A percentile compares a stretch with the other conserved stretches of the same genome.
Evolutionary conservation across 768 basidiomycete species (phyloP).

Genomic region (Boletus bicolor): DNA sequence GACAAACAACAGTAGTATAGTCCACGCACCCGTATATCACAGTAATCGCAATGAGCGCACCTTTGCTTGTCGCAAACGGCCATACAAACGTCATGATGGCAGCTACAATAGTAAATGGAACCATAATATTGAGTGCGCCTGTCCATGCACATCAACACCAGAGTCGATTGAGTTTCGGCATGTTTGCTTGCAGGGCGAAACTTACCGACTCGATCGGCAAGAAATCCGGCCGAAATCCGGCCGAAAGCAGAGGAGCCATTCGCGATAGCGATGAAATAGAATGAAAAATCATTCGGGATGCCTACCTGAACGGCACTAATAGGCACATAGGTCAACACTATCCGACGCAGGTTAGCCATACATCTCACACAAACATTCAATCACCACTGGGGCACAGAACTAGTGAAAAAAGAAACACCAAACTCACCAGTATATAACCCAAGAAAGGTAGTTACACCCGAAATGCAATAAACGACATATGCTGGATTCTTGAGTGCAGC

Average conservation of each 20-base stretch:
- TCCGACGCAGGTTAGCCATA: background rate
- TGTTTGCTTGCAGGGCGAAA: background rate
- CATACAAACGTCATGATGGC: conserved; percentile 63
- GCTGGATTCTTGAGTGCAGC: conserved; percentile 43
- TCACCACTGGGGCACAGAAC: no score
- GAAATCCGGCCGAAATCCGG: conserved; percentile 49
- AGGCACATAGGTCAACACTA: conserved; percentile 68
- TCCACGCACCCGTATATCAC: conserved; percentile 60
- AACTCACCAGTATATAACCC: conserved; percentile 64
- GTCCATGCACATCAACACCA: background rate
- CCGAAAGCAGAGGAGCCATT: conserved; percentile 67
- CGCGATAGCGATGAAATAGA: conserved; percentile 65
- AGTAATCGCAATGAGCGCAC: conserved; percentile 48
- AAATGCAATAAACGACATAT: conserved; percentile 56
- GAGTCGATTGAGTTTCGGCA: background rate
- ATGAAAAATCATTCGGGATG: conserved; percentile 47
- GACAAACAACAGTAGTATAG: accelerated
- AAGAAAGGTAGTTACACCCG: conserved; percentile 56
- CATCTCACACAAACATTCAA: background rate
- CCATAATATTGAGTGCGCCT: conserved; percentile 71
- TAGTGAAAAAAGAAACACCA: background rate
- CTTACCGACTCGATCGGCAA: conserved; percentile 55
- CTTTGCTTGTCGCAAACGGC: conserved; percentile 55
- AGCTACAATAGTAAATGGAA: conserved; percentile 54
- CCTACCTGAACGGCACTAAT: conserved; percentile 52